Percentiles rank a stretch among this genome's conserved stretches.
Conservation (phyloP, 2,329 filamentous ascomycete species). For the Fusarium cyanostomum region DNA sequence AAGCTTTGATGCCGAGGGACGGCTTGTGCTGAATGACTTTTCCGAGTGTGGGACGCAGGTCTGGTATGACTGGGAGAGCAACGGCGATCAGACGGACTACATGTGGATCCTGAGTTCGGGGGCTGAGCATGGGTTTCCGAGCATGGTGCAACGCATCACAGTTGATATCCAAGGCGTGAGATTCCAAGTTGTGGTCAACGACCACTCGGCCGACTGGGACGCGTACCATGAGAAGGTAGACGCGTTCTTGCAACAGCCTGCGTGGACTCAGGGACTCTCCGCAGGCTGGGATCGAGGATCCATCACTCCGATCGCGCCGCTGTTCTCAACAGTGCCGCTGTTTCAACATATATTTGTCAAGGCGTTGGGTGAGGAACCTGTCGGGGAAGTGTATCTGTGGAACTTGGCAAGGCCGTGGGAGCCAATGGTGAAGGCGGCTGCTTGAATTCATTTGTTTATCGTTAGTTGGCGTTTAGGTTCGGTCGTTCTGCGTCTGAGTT, state of each 20-base stretch:
- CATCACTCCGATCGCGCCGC: conserved; percentile 39
- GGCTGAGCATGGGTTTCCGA: conserved; percentile 48
- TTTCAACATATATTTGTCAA: conserved; percentile 52
- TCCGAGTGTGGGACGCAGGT: conserved; percentile 52
- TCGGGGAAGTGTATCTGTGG: conserved; percentile 53
- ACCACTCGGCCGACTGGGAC: conserved; percentile 47
- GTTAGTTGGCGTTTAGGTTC: conserved; percentile 22
- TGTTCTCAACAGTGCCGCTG: conserved; percentile 44
- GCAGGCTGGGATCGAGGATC: conserved; percentile 43
- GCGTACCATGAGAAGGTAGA: conserved; percentile 49
- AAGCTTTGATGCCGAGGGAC: conserved; percentile 51
- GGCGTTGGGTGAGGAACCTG: conserved; percentile 45
- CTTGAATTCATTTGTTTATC: conserved; percentile 32
- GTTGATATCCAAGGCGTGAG: conserved; percentile 53
- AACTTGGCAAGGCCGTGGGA: conserved; percentile 54
- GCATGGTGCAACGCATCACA: conserved; percentile 47
- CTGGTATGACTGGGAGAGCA: conserved; percentile 54
- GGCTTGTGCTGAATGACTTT: conserved; percentile 52
- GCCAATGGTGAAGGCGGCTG: conserved; percentile 53
- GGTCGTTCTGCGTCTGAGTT: conserved; percentile 18
- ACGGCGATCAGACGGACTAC: conserved; percentile 49
- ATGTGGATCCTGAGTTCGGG: conserved; percentile 50
- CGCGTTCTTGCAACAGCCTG: conserved; percentile 44
- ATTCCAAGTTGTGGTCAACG: conserved; percentile 53
- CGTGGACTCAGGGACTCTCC: conserved; percentile 43